Percentiles rank a stretch among this genome's conserved stretches.
Conservation (phyloP, 1,284 basidiomycete genomes). For the Calocybe gambosa region DNA sequence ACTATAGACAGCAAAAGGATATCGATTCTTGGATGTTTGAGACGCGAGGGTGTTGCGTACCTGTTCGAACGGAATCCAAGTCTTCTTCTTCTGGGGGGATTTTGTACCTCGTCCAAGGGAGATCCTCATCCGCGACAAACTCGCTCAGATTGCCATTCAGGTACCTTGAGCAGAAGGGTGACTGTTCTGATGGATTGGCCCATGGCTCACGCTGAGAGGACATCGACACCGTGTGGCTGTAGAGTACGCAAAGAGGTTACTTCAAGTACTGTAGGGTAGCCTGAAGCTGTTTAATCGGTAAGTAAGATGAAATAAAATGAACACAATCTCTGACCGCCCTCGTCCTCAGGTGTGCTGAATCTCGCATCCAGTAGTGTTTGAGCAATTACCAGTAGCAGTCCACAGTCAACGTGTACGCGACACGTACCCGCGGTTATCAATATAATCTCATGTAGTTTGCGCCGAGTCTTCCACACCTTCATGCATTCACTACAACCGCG, state of each 20-base stretch:
- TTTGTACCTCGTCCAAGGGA: constrained; percentile 60
- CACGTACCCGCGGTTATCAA: constrained; percentile 13
- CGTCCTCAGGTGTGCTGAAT: constrained; percentile 36
- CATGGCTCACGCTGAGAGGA: background rate
- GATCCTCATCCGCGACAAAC: constrained; percentile 44
- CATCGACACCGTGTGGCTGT: constrained; percentile 41
- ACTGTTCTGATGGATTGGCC: background rate
- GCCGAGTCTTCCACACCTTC: background rate
- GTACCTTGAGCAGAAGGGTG: constrained; percentile 13
- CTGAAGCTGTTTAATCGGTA: constrained; percentile 39
- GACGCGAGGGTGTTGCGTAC: constrained; percentile 27
- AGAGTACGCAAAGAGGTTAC: constrained; percentile 80
- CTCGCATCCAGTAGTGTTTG: constrained; percentile 29
- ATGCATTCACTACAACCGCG: constrained; percentile 31
- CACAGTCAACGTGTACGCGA: constrained; percentile 10
- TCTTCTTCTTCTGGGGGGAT: constrained; percentile 58
- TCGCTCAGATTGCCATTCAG: constrained; percentile 35
- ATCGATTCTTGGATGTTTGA: background rate
- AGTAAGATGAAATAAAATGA: background rate
- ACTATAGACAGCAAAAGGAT: constrained; percentile 31
- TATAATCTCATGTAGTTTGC: no score
- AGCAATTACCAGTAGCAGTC: constrained; percentile 4
- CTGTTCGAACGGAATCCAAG: constrained; percentile 47
- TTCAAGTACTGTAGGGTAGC: constrained; percentile 75
- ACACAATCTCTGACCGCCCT: constrained; percentile 44